Percentiles rank a stretch among this genome's conserved stretches.
Conservation (phyloP, 2,329 filamentous ascomycete species). For the Beauveria australis region DNA sequence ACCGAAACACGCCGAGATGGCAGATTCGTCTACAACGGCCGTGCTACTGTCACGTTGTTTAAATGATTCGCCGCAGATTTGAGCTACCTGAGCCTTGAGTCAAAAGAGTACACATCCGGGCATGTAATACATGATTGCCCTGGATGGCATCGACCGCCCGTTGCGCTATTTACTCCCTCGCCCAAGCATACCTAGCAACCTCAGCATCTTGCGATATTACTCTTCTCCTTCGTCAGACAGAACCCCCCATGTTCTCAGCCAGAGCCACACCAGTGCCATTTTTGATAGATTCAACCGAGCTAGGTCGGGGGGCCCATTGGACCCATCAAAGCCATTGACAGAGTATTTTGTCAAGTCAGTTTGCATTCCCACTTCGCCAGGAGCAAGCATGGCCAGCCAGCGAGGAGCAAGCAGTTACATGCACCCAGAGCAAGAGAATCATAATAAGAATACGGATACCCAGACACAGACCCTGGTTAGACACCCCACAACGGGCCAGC, state of each 20-base stretch:
- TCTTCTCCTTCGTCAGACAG: background rate
- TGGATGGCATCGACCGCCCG: background rate
- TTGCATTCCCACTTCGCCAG: background rate
- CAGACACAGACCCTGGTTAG: background rate
- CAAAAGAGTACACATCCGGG: background rate
- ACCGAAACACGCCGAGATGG: conserved; percentile 7
- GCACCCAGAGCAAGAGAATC: background rate
- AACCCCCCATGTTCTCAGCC: background rate
- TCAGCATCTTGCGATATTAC: conserved; percentile 1
- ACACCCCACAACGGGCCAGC: background rate
- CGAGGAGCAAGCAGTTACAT: background rate
- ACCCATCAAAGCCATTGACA: background rate
- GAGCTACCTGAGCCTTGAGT: background rate
- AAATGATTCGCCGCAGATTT: background rate
- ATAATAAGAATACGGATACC: background rate
- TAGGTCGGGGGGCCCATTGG: background rate
- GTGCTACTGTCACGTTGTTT: background rate
- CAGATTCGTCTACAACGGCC: conserved; percentile 1
- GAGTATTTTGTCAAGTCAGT: background rate
- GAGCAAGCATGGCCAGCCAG: background rate
- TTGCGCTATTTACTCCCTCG: background rate
- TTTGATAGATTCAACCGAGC: background rate
- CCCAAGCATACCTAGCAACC: background rate
- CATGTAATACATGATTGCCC: background rate
- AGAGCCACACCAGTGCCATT: background rate